These are phyloP conservation scores for Prosopis cineraria DNA, from an alignment of 306 rosid genomes.

Conservation along the genomic window DNA sequence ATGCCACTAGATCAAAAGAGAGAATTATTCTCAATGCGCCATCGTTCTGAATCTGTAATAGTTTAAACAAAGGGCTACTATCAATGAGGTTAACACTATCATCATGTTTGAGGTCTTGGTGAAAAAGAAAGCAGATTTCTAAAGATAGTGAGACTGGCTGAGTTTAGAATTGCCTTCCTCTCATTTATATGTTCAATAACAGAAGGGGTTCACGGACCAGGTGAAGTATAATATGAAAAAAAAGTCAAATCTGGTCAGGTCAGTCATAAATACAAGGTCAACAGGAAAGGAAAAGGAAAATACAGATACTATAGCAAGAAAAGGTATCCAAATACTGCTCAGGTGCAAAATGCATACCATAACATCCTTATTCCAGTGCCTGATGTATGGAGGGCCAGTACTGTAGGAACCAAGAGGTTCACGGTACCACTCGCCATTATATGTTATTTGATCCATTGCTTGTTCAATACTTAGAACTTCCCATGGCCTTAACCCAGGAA, in stretches of 20 bases:
- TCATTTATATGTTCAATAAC: not conserved
- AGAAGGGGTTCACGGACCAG: not conserved
- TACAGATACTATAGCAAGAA: not conserved
- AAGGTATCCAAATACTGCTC: slow-evolving; percentile 8
- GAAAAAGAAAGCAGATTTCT: slow-evolving; percentile 4
- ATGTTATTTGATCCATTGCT: slow-evolving; percentile 87
- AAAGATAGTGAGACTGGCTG: not conserved
- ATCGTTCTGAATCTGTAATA: not conserved
- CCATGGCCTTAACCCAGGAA: slow-evolving; percentile 97
- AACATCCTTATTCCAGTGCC: slow-evolving; percentile 57
- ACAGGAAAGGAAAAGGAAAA: not conserved
- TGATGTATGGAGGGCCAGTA: slow-evolving; percentile 84
- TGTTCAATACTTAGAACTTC: slow-evolving; percentile 94
- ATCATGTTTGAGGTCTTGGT: slow-evolving; percentile 7
- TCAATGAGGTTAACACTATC: not conserved
- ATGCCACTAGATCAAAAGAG: not conserved
- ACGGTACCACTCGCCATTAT: slow-evolving; percentile 77
- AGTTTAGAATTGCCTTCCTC: slow-evolving; percentile 6
- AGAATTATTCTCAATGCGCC: not conserved
- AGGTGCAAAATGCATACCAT: slow-evolving; percentile 51
- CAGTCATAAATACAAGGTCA: not conserved
- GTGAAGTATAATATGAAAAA: slow-evolving; percentile 12
- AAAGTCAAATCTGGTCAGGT: slow-evolving; percentile 26
- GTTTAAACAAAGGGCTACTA: not conserved
- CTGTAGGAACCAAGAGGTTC: slow-evolving; percentile 75